Evolutionary conservation across 495 filamentous ascomycete genomes (phyloP).

Genomic region (Aspergillus haitiensis): DNA sequence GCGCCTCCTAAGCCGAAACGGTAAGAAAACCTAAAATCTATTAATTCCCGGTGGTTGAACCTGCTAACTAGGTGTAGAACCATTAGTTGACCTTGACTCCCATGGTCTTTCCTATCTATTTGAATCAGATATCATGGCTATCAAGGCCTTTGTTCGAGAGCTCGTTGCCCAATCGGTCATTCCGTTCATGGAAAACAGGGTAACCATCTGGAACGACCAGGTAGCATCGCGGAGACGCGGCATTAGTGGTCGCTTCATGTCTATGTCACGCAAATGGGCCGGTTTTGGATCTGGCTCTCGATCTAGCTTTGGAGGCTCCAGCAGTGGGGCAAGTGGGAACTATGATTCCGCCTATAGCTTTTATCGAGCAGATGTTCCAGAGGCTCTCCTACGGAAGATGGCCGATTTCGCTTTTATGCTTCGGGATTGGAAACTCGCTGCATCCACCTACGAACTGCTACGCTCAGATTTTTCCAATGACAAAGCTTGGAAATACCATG

Average conservation of each 20-base stretch:
- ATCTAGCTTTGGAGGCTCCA: constrained; percentile 42
- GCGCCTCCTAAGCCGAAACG: constrained; percentile 66
- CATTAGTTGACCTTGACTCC: constrained; percentile 62
- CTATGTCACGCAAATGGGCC: constrained; percentile 82
- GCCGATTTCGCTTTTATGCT: constrained; percentile 97
- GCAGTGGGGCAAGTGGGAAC: constrained; percentile 55
- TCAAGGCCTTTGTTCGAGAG: constrained; percentile 85
- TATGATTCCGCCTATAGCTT: constrained; percentile 76
- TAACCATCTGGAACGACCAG: constrained; percentile 95
- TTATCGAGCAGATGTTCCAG: constrained; percentile 79
- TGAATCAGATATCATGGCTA: constrained; percentile 85
- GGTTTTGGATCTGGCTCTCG: constrained; percentile 67
- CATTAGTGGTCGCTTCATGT: constrained; percentile 84
- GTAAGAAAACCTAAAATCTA: constrained; percentile 35
- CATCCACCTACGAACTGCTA: constrained; percentile 86
- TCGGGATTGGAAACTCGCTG: constrained; percentile 89
- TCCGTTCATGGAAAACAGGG: constrained; percentile 89
- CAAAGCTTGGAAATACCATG: constrained; percentile 95
- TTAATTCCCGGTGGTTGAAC: neutral
- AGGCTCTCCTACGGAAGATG: constrained; percentile 88
- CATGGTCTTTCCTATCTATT: constrained; percentile 73
- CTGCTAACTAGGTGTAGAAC: constrained; percentile 37
- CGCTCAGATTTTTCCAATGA: constrained; percentile 86
- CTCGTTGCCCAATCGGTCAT: constrained; percentile 90
- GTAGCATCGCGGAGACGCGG: constrained; percentile 87